Evolutionary conservation across 805 yeast species (phyloP), one percentile per base, ranked within the genome.

Genomic region (Kazachstania taianensis): DNA sequence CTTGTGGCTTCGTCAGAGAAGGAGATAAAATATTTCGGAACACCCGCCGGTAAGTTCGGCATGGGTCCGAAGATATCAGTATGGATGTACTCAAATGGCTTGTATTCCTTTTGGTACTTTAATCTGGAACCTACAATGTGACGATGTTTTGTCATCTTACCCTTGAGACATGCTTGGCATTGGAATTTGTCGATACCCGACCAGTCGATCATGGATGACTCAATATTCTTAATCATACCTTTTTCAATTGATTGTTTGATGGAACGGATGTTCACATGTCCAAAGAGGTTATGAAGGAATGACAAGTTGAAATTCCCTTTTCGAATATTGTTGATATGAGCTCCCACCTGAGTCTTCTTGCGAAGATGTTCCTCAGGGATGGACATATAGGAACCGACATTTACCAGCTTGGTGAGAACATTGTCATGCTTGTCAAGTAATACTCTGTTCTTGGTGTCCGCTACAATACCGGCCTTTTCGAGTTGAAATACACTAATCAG

Each of bases 1-100:
- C 40, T 17, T 7, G 42, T 36, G 4, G 27, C 16, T 34, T 44
- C 42, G 32, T 42, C 42, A 12, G 42, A 32, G 35, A 39, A 44
- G 3, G 39, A 12, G 13, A 44, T 38, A 23, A 42, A 41, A 26
- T 36, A 38, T 20, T 14, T 9, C 5, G 40, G 7, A 7, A 10
- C 10, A 7, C 10, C 9, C 10, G 24, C 10, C 7, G 9, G 7
- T 20, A 10, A 10, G 10, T 7, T 7, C 7, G 24, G 7, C 10
- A 20, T 20, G 10, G 24, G 24, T 7, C 24, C 24, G 7, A 20
- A 10, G 24, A 20, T 7, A 20, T 20, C 24, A 10, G 24, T 7
- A 20, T 20, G 24, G 7, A 20, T 7, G 10, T 20, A 20, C 10
- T 20, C 24, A 20, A 20, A 20, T 7, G 7, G 7, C 7, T 7